Evolutionary conservation across 2,329 filamentous ascomycete genomes (phyloP).

Genomic region (Trichoderma arundinaceum): DNA sequence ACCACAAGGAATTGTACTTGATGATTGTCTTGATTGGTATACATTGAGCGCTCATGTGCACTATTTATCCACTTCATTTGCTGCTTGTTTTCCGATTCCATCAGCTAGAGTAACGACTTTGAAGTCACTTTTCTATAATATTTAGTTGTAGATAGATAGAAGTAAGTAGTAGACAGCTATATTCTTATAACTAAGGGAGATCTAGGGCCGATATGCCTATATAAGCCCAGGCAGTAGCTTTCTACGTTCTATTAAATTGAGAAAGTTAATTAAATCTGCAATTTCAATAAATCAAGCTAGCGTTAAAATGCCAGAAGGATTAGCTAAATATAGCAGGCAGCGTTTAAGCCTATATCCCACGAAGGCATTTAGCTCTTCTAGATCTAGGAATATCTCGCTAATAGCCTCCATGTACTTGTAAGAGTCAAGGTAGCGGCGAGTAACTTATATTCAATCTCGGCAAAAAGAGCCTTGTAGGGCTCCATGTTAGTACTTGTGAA

Average conservation of each 20-base stretch:
- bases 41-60: no score
- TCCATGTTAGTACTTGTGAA: not conserved
- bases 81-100: no score
- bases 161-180: conserved; percentile 17
- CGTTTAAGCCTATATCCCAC: not conserved
- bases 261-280: conserved; percentile 15
- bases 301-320: not conserved
- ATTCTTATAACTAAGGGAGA: conserved; percentile 16
- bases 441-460: not conserved
- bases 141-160: not conserved
- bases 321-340: conserved; percentile 1
- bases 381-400: not conserved
- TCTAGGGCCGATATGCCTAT: conserved; percentile 13
- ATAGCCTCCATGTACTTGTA: not conserved
- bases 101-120: no score
- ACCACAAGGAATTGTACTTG: no score
- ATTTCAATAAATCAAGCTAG: conserved; percentile 15
- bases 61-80: no score
- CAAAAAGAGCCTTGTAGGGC: conserved; percentile 10
- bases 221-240: conserved; percentile 13
- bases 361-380: not conserved
- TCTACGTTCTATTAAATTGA: not conserved
- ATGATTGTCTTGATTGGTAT: no score
- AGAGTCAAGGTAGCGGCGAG: not conserved
- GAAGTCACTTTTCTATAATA: not conserved